Conservation (phyloP, 2,329 filamentous ascomycete species). For the Trichoderma sp. region DNA sequence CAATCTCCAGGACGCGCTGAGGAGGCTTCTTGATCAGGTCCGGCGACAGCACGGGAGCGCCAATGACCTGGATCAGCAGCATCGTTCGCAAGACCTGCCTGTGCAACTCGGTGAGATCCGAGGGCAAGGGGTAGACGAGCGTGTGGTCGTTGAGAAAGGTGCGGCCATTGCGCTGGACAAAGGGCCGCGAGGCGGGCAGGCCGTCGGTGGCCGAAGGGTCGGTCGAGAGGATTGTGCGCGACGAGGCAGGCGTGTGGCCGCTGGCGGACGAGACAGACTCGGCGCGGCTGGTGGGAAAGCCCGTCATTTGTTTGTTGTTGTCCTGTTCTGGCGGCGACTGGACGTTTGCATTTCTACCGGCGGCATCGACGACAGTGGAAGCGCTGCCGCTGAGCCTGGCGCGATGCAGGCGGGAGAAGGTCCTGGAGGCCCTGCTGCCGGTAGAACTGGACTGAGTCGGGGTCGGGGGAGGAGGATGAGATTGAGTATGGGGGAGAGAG, state of each 20-base stretch:
- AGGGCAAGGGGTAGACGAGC: constrained; percentile 78
- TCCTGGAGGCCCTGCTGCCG: constrained; percentile 1
- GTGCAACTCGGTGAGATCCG: constrained; percentile 83
- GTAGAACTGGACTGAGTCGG: neutral
- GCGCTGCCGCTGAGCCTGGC: constrained; percentile 28
- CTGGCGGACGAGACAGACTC: constrained; percentile 50
- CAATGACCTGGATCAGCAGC: constrained; percentile 77
- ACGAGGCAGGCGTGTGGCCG: constrained; percentile 42
- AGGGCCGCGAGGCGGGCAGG: constrained; percentile 46
- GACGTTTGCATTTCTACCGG: constrained; percentile 40
- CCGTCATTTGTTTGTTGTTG: constrained; percentile 36
- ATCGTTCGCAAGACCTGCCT: constrained; percentile 82
- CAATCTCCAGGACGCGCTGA: constrained; percentile 76
- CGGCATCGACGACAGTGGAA: constrained; percentile 27
- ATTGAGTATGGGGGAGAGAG: neutral
- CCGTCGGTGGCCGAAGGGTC: constrained; percentile 48
- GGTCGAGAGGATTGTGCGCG: constrained; percentile 48
- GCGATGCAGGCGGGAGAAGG: constrained; percentile 18
- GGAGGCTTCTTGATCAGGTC: constrained; percentile 66
- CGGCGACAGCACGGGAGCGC: constrained; percentile 73
- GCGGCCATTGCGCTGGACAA: constrained; percentile 73
- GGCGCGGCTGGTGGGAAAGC: constrained; percentile 38
- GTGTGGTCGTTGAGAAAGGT: constrained; percentile 75
- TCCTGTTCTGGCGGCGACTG: constrained; percentile 37
- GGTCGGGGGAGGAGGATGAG: no score